These are phyloP conservation scores for Camellia granthamiana DNA, from an alignment of 148 eudicot genomes.

Conservation along the genomic window DNA sequence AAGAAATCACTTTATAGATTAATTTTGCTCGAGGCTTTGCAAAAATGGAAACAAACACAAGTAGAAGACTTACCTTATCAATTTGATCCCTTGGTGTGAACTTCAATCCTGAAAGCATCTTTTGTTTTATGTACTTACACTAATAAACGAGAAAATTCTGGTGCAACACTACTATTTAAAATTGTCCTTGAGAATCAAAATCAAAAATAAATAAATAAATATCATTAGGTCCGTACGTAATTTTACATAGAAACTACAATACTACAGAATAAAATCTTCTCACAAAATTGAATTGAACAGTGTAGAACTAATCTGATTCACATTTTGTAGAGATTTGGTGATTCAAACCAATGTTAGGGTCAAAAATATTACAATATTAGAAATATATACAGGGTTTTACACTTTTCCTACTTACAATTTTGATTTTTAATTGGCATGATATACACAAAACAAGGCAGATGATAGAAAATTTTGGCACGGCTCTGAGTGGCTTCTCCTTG, in stretches of 20 bases:
- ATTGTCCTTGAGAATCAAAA: not conserved
- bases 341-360: too few relatives aligned
- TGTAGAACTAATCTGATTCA: not conserved
- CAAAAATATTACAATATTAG: too few relatives aligned
- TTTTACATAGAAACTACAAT: not conserved
- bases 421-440: too few relatives aligned
- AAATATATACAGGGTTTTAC: too few relatives aligned
- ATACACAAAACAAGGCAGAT: too few relatives aligned
- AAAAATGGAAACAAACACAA: not conserved
- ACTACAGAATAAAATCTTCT: not conserved
- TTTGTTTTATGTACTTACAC: conserved; percentile 1
- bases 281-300: not conserved
- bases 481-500: too few relatives aligned
- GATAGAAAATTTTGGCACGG: too few relatives aligned
- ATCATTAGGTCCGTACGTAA: not conserved
- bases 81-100: conserved; percentile 71
- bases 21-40: not conserved
- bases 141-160: not conserved
- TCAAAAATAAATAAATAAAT: not conserved
- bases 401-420: too few relatives aligned
- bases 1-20: not conserved
- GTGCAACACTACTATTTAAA: not conserved
- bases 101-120: conserved; percentile 83
- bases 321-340: too few relatives aligned
- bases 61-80: conserved; percentile 39